Conservation (phyloP, 371 early-diverging fungal species). For the Syncephalastrum sp. region DNA sequence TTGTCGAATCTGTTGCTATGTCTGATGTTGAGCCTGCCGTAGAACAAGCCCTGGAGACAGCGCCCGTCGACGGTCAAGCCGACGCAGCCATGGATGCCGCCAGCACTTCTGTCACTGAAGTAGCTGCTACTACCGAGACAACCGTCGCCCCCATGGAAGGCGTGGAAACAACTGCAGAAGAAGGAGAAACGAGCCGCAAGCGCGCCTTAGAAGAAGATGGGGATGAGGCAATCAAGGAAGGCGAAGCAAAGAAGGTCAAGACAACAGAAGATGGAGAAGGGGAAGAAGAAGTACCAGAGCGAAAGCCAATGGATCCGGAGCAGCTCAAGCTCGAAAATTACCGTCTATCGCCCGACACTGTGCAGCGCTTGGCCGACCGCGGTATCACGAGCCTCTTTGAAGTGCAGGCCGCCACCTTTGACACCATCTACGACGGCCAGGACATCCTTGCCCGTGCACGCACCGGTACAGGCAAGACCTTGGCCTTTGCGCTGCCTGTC, state of each 20-base stretch:
- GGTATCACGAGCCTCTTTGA: conserved; percentile 86
- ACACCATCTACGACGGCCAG: conserved; percentile 81
- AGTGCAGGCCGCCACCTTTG: conserved; percentile 88
- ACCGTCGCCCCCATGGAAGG: too few relatives aligned
- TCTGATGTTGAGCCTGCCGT: too few relatives aligned
- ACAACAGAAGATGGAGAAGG: conserved; percentile 5
- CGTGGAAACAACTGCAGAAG: too few relatives aligned
- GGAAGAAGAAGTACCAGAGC: conserved; percentile 45
- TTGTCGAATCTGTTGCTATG: too few relatives aligned
- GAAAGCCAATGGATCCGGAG: conserved; percentile 43
- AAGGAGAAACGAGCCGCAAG: too few relatives aligned
- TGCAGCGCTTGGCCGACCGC: conserved; percentile 60
- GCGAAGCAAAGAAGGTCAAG: conserved; percentile 23
- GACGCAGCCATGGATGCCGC: too few relatives aligned
- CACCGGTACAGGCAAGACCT: conserved; percentile 96
- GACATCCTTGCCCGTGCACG: conserved; percentile 95
- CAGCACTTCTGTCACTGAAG: too few relatives aligned
- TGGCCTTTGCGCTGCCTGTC: conserved; percentile 90
- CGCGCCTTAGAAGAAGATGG: conserved; percentile 22
- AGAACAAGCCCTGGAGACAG: too few relatives aligned
- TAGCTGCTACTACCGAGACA: too few relatives aligned
- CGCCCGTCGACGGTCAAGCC: too few relatives aligned
- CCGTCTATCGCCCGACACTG: conserved; percentile 61
- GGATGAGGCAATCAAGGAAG: conserved; percentile 38
- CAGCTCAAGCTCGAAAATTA: conserved; percentile 66